Conservation (phyloP, 495 filamentous ascomycete genomes). For the Trichocladium uniseriatum region DNA sequence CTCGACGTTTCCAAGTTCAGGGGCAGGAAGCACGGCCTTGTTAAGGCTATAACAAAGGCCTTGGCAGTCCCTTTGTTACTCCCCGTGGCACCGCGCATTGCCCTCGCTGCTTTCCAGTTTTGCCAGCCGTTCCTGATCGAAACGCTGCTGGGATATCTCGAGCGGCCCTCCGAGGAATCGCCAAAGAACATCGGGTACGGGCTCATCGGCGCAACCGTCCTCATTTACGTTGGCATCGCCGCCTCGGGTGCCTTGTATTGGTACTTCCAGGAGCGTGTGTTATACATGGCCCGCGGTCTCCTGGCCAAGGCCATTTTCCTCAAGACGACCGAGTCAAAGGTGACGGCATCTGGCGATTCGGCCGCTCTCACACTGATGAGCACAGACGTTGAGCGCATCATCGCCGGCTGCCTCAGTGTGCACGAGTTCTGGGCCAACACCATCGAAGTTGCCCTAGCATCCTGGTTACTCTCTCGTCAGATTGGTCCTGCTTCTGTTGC, state of each 20-base stretch:
- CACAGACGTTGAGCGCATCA: slow-evolving; percentile 32
- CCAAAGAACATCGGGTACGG: slow-evolving; percentile 35
- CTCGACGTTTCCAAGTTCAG: slow-evolving; percentile 7
- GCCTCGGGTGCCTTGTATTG: slow-evolving; percentile 42
- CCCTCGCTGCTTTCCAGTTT: slow-evolving; percentile 42
- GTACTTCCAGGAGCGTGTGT: slow-evolving; percentile 47
- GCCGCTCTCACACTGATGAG: slow-evolving; percentile 56
- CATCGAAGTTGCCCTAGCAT: slow-evolving; percentile 46
- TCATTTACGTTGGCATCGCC: slow-evolving; percentile 26
- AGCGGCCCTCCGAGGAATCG: slow-evolving; percentile 31
- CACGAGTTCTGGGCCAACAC: slow-evolving; percentile 42
- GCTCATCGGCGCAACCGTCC: slow-evolving; percentile 25
- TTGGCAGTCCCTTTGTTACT: slow-evolving; percentile 24
- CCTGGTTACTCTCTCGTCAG: slow-evolving; percentile 47
- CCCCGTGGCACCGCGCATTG: slow-evolving; percentile 24
- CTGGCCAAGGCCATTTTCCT: slow-evolving; percentile 50
- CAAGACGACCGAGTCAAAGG: slow-evolving; percentile 33
- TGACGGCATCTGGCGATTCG: slow-evolving; percentile 40
- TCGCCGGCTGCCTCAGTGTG: slow-evolving; percentile 12
- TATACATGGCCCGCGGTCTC: slow-evolving; percentile 52
- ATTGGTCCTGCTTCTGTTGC: slow-evolving; percentile 49
- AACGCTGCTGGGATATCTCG: slow-evolving; percentile 38
- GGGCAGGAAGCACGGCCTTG: slow-evolving; percentile 11
- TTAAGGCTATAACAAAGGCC: slow-evolving; percentile 12
- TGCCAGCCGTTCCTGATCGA: slow-evolving; percentile 58